phyloP scores from a whole-genome alignment of 805 yeast genomes.

The Blastobotrys robertii region DNA sequence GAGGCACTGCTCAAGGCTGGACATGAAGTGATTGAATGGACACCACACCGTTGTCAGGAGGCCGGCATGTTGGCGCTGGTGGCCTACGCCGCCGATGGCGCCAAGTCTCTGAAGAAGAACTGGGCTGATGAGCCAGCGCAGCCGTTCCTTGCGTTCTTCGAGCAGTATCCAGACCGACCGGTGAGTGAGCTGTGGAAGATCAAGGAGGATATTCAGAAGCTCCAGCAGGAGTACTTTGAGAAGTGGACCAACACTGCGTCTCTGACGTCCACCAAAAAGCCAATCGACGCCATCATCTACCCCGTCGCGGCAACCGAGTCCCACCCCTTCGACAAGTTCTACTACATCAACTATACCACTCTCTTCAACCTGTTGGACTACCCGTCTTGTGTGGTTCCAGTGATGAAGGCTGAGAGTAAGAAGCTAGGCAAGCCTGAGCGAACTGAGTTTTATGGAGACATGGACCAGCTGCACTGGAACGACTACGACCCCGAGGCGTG shows the following conservation, averaged over 20 bases:
- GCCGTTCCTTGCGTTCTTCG: constrained; percentile 30
- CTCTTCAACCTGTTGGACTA: constrained; percentile 16
- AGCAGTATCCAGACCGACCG: neutral
- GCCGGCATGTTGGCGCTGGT: neutral
- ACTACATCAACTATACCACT: constrained; percentile 7
- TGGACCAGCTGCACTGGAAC: constrained; percentile 16
- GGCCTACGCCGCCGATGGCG: constrained; percentile 41
- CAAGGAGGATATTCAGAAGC: constrained; percentile 16
- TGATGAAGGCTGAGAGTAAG: constrained; percentile 27
- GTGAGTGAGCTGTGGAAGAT: neutral
- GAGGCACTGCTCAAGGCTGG: constrained; percentile 13
- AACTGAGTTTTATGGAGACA: constrained; percentile 6
- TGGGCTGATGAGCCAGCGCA: constrained; percentile 15
- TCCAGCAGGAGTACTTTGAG: constrained; percentile 32
- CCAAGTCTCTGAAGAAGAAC: constrained; percentile 29
- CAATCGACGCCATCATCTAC: constrained; percentile 40
- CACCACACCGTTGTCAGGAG: neutral
- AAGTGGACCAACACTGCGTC: constrained; percentile 33
- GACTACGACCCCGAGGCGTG: constrained; percentile 38
- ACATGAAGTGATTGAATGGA: constrained; percentile 21
- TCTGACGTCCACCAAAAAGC: constrained; percentile 30
- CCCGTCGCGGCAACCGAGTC: constrained; percentile 35
- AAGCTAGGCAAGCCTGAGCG: constrained; percentile 28
- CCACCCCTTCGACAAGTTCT: constrained; percentile 4
- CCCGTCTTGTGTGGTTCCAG: constrained; percentile 15